Base-by-base conservation (phyloP, 2,329 filamentous ascomycete genomes). In the Alternaria angustiovoidea region DNA sequence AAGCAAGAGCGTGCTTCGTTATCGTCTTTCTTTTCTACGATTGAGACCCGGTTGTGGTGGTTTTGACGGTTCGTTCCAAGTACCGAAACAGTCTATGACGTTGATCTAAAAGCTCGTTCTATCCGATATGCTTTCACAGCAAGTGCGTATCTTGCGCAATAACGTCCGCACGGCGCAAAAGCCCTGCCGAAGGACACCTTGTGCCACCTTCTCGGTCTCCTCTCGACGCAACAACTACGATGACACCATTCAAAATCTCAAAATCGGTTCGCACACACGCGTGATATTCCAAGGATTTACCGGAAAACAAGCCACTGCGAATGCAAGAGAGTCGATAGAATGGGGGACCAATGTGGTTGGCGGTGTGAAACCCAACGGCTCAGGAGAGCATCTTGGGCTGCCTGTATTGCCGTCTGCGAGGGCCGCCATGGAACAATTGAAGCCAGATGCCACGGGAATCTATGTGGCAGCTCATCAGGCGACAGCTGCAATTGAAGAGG, bases 331-430 rank as follows among this genome's bases (percentile, higher is more conserved):
- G 75, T 92, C 90, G 12, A 80, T 94, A 59, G 87, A 84, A 76
- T 94, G 90, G 85, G 91, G 91, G 12, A 94, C 91, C 39, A 90
- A 92, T 38, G 89, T 94, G 60, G 90, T 94, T 0, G 91, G 91
- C 30, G 91, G 91, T 26, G 90, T 93, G 18, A 92, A 87, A 54
- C 91, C 91, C 0, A 88, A 88, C 4, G 87, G 88, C 49, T 85
- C 87, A 58, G 88, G 88, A 48, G 87, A 91, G 71, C 91, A 94
- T 80, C 80, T 94, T 20, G 90, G 89, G 2, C 81, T 92, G 36
- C 91, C 91, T 1, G 84, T 94, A 1, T 81, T 93, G 20, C 88
- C 90, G 1, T 88, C 86, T 43, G 88, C 94, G 30, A 83, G 84
- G 70, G 86, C 84, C 72, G 91, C 91, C 7, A 88, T 91, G 80